Percentiles rank a stretch among this genome's conserved stretches.
Conservation (phyloP, 2,329 filamentous ascomycete species). For the Verruconis gallopava region DNA sequence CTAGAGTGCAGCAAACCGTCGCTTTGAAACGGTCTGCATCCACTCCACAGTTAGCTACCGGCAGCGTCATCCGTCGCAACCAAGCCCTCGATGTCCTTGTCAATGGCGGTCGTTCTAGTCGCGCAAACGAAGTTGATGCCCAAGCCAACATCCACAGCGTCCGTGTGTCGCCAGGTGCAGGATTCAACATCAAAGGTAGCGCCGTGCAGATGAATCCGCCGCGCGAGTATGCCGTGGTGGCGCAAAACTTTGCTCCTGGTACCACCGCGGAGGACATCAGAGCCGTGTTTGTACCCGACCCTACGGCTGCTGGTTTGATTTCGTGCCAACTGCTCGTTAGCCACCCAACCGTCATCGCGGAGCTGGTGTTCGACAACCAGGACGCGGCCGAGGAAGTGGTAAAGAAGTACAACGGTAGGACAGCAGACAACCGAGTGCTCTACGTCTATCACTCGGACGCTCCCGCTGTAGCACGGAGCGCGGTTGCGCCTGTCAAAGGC, state of each 20-base stretch:
- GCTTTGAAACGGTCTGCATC: slow-evolving; percentile 5
- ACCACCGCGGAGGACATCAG: slow-evolving; percentile 75
- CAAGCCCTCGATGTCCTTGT: slow-evolving; percentile 11
- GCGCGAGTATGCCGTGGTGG: slow-evolving; percentile 59
- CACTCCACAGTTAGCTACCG: slow-evolving; percentile 4
- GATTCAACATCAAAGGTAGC: slow-evolving; percentile 37
- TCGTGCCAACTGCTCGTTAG: slow-evolving; percentile 57
- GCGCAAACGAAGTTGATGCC: slow-evolving; percentile 1
- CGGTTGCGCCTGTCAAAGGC: slow-evolving; percentile 5
- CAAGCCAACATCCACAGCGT: slow-evolving; percentile 28
- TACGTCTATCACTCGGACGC: slow-evolving; percentile 57
- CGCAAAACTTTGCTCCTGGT: slow-evolving; percentile 70
- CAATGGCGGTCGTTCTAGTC: not conserved
- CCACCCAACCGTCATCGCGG: slow-evolving; percentile 59
- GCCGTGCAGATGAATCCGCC: slow-evolving; percentile 56
- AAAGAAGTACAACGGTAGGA: slow-evolving; percentile 65
- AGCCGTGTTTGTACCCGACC: slow-evolving; percentile 59
- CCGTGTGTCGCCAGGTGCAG: slow-evolving; percentile 16
- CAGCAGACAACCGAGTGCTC: slow-evolving; percentile 60
- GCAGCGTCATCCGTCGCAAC: slow-evolving; percentile 9
- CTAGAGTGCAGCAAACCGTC: not conserved
- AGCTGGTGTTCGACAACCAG: slow-evolving; percentile 60
- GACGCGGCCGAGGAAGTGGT: slow-evolving; percentile 65
- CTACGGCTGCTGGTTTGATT: slow-evolving; percentile 27
- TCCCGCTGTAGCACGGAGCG: not conserved